These are phyloP conservation scores for Lignosus rhinocerotis DNA, from an alignment of 1,284 basidiomycete species.

Conservation along the genomic window DNA sequence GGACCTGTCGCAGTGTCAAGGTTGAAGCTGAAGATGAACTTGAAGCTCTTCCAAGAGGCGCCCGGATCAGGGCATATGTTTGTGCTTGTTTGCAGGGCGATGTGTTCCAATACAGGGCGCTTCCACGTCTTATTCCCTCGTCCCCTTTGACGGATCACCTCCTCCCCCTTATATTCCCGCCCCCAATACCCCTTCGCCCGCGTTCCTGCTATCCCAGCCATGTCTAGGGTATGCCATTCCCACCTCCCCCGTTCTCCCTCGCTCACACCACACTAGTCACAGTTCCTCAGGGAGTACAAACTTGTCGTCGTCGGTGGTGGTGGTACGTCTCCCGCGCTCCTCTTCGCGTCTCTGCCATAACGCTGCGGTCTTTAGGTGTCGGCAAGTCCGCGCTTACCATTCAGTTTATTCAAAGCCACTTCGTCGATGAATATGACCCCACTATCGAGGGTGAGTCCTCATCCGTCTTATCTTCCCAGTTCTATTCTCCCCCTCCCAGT, in stretches of 20 bases:
- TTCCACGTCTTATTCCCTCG: conserved; percentile 19
- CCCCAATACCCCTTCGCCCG: conserved; percentile 14
- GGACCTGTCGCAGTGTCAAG: too few relatives aligned
- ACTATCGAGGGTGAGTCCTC: conserved; percentile 82
- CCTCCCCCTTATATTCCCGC: conserved; percentile 18
- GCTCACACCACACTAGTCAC: conserved; percentile 50
- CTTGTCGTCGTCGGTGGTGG: conserved; percentile 98
- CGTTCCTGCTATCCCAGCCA: conserved; percentile 20
- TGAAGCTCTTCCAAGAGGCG: too few relatives aligned
- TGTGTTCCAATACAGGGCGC: conserved; percentile 18
- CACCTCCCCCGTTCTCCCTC: background rate
- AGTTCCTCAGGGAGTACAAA: conserved; percentile 94
- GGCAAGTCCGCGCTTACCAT: conserved; percentile 97
- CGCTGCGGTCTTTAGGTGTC: conserved; percentile 63
- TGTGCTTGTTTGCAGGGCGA: conserved; percentile 14
- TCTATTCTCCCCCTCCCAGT: background rate
- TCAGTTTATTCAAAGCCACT: conserved; percentile 97
- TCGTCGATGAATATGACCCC: conserved; percentile 98
- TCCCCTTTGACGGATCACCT: conserved; percentile 26
- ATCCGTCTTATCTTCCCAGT: background rate
- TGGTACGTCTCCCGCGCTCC: conserved; percentile 55
- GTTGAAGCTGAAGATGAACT: too few relatives aligned
- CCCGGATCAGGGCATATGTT: conserved; percentile 11
- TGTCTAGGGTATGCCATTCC: conserved; percentile 34
- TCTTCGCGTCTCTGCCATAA: background rate